Percentiles rank a stretch among this genome's conserved stretches.
phyloP scores from a whole-genome alignment of 371 early-diverging fungal genomes.

The Syncephalastrum racemosum region DNA sequence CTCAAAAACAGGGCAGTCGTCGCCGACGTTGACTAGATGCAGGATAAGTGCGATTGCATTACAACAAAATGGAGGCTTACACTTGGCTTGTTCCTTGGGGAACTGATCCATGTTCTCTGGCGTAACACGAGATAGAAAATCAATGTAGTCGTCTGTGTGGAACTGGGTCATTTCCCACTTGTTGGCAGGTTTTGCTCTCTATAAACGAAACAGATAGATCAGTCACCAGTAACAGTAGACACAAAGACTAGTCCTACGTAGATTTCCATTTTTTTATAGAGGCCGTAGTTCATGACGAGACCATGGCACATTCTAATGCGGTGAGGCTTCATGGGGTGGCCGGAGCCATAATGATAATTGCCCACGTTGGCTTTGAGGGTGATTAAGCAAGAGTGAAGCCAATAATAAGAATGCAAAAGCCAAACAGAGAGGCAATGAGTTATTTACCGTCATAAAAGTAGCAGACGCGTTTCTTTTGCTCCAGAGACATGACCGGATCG shows the following conservation, averaged over 20 bases:
- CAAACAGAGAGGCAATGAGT: neutral
- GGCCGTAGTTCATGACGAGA: constrained; percentile 84
- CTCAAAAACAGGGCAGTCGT: constrained; percentile 94
- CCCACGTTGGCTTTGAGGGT: constrained; percentile 50
- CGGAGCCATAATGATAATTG: constrained; percentile 71
- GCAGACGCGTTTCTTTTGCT: constrained; percentile 51
- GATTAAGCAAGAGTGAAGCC: neutral
- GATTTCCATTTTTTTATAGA: constrained; percentile 85
- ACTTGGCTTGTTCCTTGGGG: constrained; percentile 65
- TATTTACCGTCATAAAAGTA: constrained; percentile 57
- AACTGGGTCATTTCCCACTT: constrained; percentile 90
- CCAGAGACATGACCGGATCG: constrained; percentile 29
- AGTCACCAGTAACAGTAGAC: neutral
- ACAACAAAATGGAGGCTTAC: constrained; percentile 40
- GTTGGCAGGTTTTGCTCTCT: constrained; percentile 74
- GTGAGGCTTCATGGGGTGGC: constrained; percentile 98
- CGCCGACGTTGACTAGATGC: constrained; percentile 49
- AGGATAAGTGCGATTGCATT: constrained; percentile 28
- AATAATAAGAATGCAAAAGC: neutral
- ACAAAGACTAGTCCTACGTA: constrained; percentile 28
- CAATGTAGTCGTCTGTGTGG: constrained; percentile 96
- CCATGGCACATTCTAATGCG: constrained; percentile 93
- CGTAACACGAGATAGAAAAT: constrained; percentile 86
- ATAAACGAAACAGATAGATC: neutral
- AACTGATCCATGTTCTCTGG: constrained; percentile 79